Percentiles rank a stretch among this genome's conserved stretches.
Conservation (phyloP, 768 basidiomycete genomes). For the Pleurotus djamor region DNA sequence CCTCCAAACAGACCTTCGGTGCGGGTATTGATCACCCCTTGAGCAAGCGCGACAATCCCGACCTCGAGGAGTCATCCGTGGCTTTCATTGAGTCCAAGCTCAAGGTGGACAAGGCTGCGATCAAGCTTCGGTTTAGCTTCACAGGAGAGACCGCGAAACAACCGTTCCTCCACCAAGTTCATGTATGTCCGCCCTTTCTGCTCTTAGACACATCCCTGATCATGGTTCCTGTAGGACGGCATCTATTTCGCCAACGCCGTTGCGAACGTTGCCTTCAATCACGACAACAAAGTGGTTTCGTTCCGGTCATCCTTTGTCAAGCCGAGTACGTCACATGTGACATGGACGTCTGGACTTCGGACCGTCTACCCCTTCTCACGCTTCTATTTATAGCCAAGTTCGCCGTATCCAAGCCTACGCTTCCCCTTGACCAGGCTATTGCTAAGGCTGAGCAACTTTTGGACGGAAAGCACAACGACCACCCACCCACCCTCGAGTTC, state of each 20-base stretch:
- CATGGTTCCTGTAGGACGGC: conserved; percentile 17
- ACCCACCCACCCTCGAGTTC: conserved; percentile 36
- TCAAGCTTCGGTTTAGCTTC: conserved; percentile 23
- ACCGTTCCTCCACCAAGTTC: conserved; percentile 22
- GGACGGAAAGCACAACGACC: conserved; percentile 36
- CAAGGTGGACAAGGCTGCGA: conserved; percentile 13
- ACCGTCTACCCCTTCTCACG: no score
- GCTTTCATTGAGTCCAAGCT: conserved; percentile 21
- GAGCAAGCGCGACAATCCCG: conserved; percentile 18
- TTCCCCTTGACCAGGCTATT: conserved; percentile 32
- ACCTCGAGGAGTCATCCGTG: conserved; percentile 20
- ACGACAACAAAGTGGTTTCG: conserved; percentile 35
- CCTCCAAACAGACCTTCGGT: conserved; percentile 21
- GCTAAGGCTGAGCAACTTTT: conserved; percentile 32
- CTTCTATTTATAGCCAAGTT: conserved; percentile 16
- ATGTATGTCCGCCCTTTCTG: conserved; percentile 14
- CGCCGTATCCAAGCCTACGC: conserved; percentile 30
- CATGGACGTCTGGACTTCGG: no score
- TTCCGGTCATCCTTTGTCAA: conserved; percentile 47
- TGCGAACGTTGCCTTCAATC: conserved; percentile 41
- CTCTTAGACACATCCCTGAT: not conserved
- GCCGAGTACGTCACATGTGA: conserved; percentile 29
- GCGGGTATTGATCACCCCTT: conserved; percentile 26
- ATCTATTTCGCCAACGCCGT: conserved; percentile 35
- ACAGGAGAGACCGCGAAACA: conserved; percentile 18